Base-by-base conservation (phyloP, 257 asterid species). In the Solanum raphanifolium region DNA sequence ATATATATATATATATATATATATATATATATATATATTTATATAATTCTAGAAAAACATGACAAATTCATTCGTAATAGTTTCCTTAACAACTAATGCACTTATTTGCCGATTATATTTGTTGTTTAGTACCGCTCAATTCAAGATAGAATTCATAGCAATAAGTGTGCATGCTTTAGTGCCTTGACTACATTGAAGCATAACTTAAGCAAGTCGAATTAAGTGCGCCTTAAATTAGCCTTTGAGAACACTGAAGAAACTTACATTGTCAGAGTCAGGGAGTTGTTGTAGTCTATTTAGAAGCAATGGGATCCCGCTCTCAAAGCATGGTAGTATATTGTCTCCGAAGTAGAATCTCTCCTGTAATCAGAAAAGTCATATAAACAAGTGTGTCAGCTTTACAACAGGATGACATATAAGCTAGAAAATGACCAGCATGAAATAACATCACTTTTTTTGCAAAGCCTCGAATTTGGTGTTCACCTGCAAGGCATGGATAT, bases 401-500 rank as follows among this genome's bases (percentile, higher is more conserved):
- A 72, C 55, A 87, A 55, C 39, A 27, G 89, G 81, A 87, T 79
- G 85, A 79, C 38, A 43, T 79, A 34, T 36, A 72, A 73, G 25
- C 34, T 34, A 38, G n/a, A 86, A 41, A 81, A 76, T 84, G 69
- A 87, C 83, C 34, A 48, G 81, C 43, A 75, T 18, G 60, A 68
- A 62, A 29, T 41, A 23, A 66, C 55, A 75, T 31, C 66, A 58
- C 7, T 3, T 58, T 46, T 20, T 48, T 43, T 55, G 12, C 41
- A 46, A 86, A 75, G 62, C 81, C 85, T 16, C 9, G 81, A 81
- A 65, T 85, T 71, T 71, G 20, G 41, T 12, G 60, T 88, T 83
- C 85, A 96, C 99, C 97, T 97, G 99, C 91, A 97, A 94, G 85
- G 99, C 99, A 93, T 97, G 99, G 90, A 97, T 97, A 92, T 97